Base-by-base conservation (phyloP, 2,329 filamentous ascomycete genomes). In the Dryadomyces quercus-mongolicae region DNA sequence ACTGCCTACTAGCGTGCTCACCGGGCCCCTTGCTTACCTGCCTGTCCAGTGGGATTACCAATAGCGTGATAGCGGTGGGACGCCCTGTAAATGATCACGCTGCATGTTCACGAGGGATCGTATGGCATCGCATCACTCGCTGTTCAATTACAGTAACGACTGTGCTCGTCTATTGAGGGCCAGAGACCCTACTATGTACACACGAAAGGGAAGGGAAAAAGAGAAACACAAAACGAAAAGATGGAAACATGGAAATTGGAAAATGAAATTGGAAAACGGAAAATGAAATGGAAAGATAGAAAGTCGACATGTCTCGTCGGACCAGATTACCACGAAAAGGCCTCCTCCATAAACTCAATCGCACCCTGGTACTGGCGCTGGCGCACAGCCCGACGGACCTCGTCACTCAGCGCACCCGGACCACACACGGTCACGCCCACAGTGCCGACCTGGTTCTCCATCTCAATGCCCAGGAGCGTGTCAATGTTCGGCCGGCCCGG, bases 281-380 rank as follows among this genome's bases (percentile, higher is more conserved):
- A 13, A n/a, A n/a, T n/a, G 16, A 2, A 13, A n/a, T 8, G 22
- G 25, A 36, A 18, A 10, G 8, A 20, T 25, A 18, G n/a, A n/a
- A n/a, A n/a, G n/a, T n/a, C n/a, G n/a, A n/a, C n/a, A n/a, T n/a
- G n/a, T n/a, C 10, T 7, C 10, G 15, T 40, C 16, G n/a, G n/a
- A n/a, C n/a, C 16, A 13, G 13, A 22, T 54, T 71, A 80, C 76
- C 76, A 80, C 3, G 75, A 75, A 70, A 91, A 92, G 5, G 85
- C 84, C 67, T 91, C 86, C 69, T 92, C 86, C 57, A 86, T 77
- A 66, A 91, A 89, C 64, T 91, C 86, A 54, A 91, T 81, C 56
- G 81, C 80, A 59, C 80, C 82, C 49, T 75, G 68, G 59, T 82
- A 75, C 65, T 87, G 82, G 60, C 81, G 75, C 52, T 74, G 74